Percentiles rank a stretch among this genome's conserved stretches.
These are phyloP conservation scores for Blastocystis sp. DNA, from an alignment of 352 stramenopile species.

Conservation along the genomic window DNA sequence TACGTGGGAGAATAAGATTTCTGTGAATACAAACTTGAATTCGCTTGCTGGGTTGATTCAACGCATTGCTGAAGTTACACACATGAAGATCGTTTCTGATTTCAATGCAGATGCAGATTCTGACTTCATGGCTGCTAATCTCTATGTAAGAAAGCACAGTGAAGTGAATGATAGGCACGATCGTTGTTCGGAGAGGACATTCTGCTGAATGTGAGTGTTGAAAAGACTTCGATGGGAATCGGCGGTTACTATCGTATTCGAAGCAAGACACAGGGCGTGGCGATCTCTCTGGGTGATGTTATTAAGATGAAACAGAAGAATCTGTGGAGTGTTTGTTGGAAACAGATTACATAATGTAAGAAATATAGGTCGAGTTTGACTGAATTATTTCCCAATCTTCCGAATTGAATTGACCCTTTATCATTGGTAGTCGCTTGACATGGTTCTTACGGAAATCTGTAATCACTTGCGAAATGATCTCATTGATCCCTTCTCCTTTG, in stretches of 20 bases:
- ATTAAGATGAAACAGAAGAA: conserved; percentile 76
- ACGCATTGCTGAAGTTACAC: conserved; percentile 95
- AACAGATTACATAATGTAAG: neutral
- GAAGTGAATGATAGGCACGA: conserved; percentile 75
- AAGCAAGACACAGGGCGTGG: conserved; percentile 99
- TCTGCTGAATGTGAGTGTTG: conserved; percentile 97
- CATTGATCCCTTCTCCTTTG: neutral
- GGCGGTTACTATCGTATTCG: conserved; percentile 83
- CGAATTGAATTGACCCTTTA: neutral
- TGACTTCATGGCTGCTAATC: conserved; percentile 85
- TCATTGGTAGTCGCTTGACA: neutral
- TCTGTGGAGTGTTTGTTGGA: conserved; percentile 58
- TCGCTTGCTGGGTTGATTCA: conserved; percentile 93
- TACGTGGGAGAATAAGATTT: conserved; percentile 99
- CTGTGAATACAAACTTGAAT: conserved; percentile 89
- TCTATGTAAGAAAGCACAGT: conserved; percentile 75
- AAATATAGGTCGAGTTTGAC: conserved; percentile 6
- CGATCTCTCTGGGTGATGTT: conserved; percentile 92
- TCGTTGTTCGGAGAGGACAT: conserved; percentile 91
- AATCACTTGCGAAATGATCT: neutral
- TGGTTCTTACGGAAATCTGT: conserved; percentile 10
- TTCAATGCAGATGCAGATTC: conserved; percentile 72
- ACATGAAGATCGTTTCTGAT: conserved; percentile 98
- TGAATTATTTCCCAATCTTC: conserved; percentile 47
- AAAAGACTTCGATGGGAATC: conserved; percentile 74